A percentile compares a stretch with the other conserved stretches of the same genome.
Conservation (phyloP, 192 early-diverging fungal species). For the Allomyces macrogynus region DNA sequence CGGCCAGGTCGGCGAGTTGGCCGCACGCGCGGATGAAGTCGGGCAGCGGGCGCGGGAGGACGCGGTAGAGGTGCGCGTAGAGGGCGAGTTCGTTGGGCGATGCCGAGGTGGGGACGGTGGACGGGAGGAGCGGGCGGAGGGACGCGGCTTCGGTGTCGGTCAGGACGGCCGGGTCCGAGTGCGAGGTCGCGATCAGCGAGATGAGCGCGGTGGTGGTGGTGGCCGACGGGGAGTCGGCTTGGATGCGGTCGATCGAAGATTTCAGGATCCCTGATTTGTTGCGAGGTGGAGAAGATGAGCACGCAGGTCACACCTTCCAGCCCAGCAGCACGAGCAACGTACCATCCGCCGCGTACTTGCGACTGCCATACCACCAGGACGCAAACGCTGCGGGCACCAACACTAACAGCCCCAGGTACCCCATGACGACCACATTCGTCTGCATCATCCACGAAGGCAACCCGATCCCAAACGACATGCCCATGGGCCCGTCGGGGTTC, state of each 20-base stretch:
- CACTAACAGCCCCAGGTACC: background rate
- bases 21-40: background rate
- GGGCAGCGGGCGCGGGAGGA: background rate
- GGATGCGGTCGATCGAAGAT: background rate
- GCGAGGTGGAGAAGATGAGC: background rate
- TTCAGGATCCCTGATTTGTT: background rate
- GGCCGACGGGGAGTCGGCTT: background rate
- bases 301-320: too few species aligned
- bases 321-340: background rate
- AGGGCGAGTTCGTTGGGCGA: background rate
- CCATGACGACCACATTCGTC: background rate
- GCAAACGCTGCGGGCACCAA: background rate
- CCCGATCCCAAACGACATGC: background rate
- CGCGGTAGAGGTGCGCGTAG: background rate
- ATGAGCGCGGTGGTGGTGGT: background rate
- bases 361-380: too few species aligned
- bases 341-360: background rate
- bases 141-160: background rate
- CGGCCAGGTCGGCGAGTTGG: background rate
- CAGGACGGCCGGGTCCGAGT: background rate
- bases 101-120: background rate
- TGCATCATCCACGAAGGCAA: background rate
- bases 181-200: background rate
- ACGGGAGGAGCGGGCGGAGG: background rate
- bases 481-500: background rate